Base-by-base conservation (phyloP, 495 filamentous ascomycete species). In the Neurospora sp. region DNA sequence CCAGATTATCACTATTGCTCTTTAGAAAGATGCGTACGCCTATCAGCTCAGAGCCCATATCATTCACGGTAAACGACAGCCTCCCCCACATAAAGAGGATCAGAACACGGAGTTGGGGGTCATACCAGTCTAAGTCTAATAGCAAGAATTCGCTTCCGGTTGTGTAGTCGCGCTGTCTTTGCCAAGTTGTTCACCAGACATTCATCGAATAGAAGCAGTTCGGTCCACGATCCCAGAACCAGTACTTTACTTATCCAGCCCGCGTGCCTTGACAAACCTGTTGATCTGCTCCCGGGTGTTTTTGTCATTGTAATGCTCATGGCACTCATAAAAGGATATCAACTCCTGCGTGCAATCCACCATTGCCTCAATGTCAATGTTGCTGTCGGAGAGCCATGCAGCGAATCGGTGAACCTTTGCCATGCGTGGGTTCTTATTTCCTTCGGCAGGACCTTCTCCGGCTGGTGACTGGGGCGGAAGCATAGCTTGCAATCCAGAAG, bases 261-360 rank as follows among this genome's bases (percentile, higher is more conserved):
- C 91, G 78, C 92, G 87, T 38, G 89, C 90, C 82, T 96, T 97
- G 70, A 97, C 89, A 83, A 95, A 94, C 54, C 93, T 86, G 31
- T 88, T 90, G 76, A 99, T 90, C 74, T 92, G 86, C 76, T 89
- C 87, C 44, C 82, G 79, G 35, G 84, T 84, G 11, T 80, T 78
- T 82, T 96, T 95, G 77, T 98, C 94, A 75, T 90, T 93, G 77
- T 95, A 97, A 77, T 89, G 86, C 79, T 99, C 96, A 86, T 94
- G 93, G 40, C 93, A 88, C 81, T 97, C 94, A 82, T 98, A 99
- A 74, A 99, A 88, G 5, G 94, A 96, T 54, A 99, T 93, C 70
- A 98, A 87, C 84, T 98, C 96, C 82, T 99, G 96, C 0, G 92
- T 94, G 81, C 92, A 95, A 78, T 98, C 95, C 62, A 97, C 91